Conservation (phyloP, 139 green algal genomes). For the Gonium pectorale region DNA sequence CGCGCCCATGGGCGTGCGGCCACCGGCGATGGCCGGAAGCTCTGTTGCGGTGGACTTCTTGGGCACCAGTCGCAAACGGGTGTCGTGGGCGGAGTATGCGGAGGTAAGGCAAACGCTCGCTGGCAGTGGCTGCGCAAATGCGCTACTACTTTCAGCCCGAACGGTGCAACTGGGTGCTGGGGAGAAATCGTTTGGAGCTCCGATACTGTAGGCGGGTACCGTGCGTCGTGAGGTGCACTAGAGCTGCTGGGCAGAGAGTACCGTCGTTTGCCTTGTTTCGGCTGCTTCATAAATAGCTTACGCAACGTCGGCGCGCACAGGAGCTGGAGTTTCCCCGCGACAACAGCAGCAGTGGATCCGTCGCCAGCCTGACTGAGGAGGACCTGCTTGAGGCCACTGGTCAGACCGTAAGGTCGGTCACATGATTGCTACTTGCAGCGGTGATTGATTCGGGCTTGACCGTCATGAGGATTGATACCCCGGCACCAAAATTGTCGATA, state of each 20-base stretch:
- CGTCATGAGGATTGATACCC: no score
- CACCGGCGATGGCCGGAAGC: slow-evolving; percentile 19
- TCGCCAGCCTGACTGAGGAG: slow-evolving; percentile 45
- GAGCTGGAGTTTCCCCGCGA: slow-evolving; percentile 40
- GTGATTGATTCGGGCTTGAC: no score
- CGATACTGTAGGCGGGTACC: no score
- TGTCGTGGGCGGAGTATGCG: slow-evolving; percentile 54
- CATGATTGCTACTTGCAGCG: no score
- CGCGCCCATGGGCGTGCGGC: slow-evolving; percentile 45
- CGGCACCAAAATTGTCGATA: no score
- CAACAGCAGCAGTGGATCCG: slow-evolving; percentile 8
- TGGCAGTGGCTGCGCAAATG: neutral
- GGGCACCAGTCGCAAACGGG: slow-evolving; percentile 48
- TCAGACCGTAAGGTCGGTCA: slow-evolving; percentile 29
- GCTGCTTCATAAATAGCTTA: no score
- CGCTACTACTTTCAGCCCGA: no score
- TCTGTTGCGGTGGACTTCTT: slow-evolving; percentile 9
- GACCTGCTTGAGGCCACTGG: slow-evolving; percentile 40
- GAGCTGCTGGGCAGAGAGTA: no score
- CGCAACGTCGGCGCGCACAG: neutral
- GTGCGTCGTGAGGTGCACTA: no score
- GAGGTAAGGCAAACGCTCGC: slow-evolving; percentile 29
- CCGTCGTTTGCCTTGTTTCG: no score
- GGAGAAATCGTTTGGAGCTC: no score
- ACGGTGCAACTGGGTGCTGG: no score